phyloP scores from a whole-genome alignment of 176 grass and related monocot species.

The Stipa capillata region DNA sequence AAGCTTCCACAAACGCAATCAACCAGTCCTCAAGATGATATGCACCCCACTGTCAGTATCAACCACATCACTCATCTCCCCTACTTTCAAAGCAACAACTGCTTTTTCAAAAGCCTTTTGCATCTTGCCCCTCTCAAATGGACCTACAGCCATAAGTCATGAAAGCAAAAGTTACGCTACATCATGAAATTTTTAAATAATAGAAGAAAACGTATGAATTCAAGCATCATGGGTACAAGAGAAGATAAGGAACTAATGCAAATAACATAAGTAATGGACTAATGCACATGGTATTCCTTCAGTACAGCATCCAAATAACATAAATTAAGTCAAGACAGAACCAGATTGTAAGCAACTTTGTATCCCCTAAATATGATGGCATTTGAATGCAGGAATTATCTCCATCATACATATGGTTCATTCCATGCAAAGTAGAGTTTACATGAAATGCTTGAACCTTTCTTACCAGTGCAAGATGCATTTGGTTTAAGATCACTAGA shows the following conservation, averaged over 20 bases:
- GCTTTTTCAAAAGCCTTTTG: slow-evolving; percentile 88
- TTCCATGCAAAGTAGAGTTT: neutral
- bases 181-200: neutral
- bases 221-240: neutral
- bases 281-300: neutral
- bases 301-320: neutral
- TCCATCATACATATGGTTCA: neutral
- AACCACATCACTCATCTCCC: slow-evolving; percentile 74
- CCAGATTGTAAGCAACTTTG: neutral
- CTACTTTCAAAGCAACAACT: slow-evolving; percentile 56
- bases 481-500: neutral
- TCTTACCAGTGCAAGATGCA: neutral
- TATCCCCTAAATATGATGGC: neutral
- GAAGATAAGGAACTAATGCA: neutral
- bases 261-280: neutral
- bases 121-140: slow-evolving; percentile 82
- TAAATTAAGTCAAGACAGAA: neutral
- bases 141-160: slow-evolving; percentile 36
- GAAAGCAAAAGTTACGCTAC: neutral
- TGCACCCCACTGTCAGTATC: slow-evolving; percentile 87
- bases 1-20: neutral
- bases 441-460: neutral
- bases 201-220: neutral
- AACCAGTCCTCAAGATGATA: slow-evolving; percentile 86
- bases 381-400: neutral